These are phyloP conservation scores for Pyrrhoderma noxium DNA, from an alignment of 1,284 basidiomycete species.

Conservation along the genomic window DNA sequence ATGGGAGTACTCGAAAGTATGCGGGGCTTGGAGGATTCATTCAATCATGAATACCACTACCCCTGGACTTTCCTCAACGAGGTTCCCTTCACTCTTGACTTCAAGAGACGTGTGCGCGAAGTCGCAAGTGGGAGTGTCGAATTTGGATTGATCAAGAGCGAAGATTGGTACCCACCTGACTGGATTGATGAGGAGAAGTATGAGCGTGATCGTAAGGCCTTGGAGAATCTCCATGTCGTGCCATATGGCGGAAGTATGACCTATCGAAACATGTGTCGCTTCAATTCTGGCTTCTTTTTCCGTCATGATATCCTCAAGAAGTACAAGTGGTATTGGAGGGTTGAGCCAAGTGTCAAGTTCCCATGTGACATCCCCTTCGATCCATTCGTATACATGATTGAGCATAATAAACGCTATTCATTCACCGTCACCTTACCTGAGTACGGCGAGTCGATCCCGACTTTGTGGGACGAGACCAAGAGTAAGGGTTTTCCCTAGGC, in stretches of 20 bases:
- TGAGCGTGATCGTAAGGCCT: constrained; percentile 35
- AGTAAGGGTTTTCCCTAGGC: constrained; percentile 23
- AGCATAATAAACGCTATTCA: constrained; percentile 46
- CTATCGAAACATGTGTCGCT: constrained; percentile 40
- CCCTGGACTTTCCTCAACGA: constrained; percentile 36
- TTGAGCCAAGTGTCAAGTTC: constrained; percentile 68
- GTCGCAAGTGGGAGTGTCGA: constrained; percentile 31
- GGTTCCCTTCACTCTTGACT: constrained; percentile 38
- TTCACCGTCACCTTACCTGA: constrained; percentile 78
- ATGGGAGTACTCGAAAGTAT: constrained; percentile 31
- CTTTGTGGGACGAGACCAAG: constrained; percentile 63
- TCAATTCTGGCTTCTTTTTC: constrained; percentile 51
- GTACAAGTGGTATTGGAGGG: constrained; percentile 58
- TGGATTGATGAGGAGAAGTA: constrained; percentile 60
- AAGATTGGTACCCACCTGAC: constrained; percentile 47
- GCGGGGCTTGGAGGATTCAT: constrained; percentile 19
- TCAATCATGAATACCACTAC: constrained; percentile 21
- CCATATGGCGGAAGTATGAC: constrained; percentile 7
- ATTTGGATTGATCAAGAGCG: constrained; percentile 50
- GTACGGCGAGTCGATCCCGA: constrained; percentile 65
- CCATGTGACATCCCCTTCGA: constrained; percentile 69
- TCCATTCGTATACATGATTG: constrained; percentile 71
- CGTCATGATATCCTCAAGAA: constrained; percentile 36
- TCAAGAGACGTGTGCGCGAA: constrained; percentile 27
- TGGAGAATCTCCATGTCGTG: neutral